Conservation (phyloP, 2,329 filamentous ascomycete species). For the Penicillium olsonii region DNA sequence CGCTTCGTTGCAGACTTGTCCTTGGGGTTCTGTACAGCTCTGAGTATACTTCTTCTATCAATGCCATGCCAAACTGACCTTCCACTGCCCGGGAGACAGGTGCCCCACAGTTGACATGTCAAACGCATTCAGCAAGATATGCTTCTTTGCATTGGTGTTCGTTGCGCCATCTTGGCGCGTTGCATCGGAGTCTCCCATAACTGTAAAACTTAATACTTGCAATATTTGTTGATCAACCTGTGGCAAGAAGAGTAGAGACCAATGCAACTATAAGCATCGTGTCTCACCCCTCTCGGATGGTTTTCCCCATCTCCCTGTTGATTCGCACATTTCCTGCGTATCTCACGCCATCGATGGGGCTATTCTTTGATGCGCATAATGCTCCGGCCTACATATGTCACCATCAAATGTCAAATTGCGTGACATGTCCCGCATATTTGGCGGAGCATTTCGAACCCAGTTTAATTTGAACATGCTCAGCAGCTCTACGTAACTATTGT, state of each 20-base stretch:
- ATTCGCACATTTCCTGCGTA: slow-evolving; percentile 9
- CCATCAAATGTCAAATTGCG: slow-evolving; percentile 18
- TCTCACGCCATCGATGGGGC: slow-evolving; percentile 17
- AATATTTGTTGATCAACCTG: not conserved
- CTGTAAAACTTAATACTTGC: not conserved
- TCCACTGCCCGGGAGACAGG: slow-evolving; percentile 68
- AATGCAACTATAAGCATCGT: not conserved
- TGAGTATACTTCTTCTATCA: slow-evolving; percentile 1
- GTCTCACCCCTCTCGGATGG: not conserved
- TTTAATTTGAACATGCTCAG: too few species aligned
- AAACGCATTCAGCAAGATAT: slow-evolving; percentile 65
- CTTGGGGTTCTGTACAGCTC: slow-evolving; percentile 53
- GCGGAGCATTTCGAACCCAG: too few species aligned
- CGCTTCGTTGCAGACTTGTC: slow-evolving; percentile 64
- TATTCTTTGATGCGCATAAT: slow-evolving; percentile 8
- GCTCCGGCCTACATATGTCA: slow-evolving; percentile 7
- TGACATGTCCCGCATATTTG: slow-evolving; percentile 5
- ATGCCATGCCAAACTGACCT: slow-evolving; percentile 43
- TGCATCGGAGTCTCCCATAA: slow-evolving; percentile 16
- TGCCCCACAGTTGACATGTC: slow-evolving; percentile 68
- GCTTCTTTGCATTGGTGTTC: slow-evolving; percentile 44
- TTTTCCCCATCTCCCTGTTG: not conserved
- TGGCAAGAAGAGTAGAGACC: not conserved
- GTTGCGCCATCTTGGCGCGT: slow-evolving; percentile 20
- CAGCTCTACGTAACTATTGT: too few species aligned